Conservation (phyloP, 2,329 filamentous ascomycete species). For the Tympanopsis confertula region DNA sequence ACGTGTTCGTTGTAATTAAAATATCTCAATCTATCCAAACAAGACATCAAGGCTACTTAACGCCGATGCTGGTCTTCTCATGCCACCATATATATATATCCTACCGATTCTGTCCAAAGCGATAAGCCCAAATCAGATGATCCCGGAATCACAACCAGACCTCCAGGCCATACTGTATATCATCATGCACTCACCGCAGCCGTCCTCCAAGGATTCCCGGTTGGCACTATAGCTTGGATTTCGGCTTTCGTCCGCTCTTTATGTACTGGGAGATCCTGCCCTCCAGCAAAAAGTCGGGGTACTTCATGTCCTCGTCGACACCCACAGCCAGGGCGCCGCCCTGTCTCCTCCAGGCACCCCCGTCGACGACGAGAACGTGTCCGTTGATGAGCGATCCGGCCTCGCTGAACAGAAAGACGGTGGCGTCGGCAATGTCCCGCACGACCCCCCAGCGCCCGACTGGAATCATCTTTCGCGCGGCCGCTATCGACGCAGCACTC, state of each 20-base stretch:
- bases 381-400: conserved; percentile 80
- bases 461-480: conserved; percentile 41
- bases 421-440: conserved; percentile 85
- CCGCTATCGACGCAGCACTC: no score
- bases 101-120: no score
- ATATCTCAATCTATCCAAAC: no score
- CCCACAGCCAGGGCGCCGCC: conserved; percentile 29
- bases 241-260: conserved; percentile 23
- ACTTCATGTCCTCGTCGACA: conserved; percentile 32
- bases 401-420: conserved; percentile 78
- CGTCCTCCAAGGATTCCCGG: no score
- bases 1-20: no score
- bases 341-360: conserved; percentile 42
- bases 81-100: no score
- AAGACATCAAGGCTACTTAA: no score
- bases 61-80: no score
- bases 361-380: conserved; percentile 65
- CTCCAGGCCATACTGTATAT: no score
- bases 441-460: conserved; percentile 67
- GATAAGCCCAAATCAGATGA: no score
- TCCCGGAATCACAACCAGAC: no score
- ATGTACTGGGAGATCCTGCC: conserved; percentile 25
- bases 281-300: conserved; percentile 35
- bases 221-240: conserved; percentile 2
- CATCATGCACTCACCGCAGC: no score